A percentile compares a stretch with the other conserved stretches of the same genome.
These are phyloP conservation scores for Linnemannia hyalina DNA, from an alignment of 192 early-diverging fungal species.

Conservation along the genomic window DNA sequence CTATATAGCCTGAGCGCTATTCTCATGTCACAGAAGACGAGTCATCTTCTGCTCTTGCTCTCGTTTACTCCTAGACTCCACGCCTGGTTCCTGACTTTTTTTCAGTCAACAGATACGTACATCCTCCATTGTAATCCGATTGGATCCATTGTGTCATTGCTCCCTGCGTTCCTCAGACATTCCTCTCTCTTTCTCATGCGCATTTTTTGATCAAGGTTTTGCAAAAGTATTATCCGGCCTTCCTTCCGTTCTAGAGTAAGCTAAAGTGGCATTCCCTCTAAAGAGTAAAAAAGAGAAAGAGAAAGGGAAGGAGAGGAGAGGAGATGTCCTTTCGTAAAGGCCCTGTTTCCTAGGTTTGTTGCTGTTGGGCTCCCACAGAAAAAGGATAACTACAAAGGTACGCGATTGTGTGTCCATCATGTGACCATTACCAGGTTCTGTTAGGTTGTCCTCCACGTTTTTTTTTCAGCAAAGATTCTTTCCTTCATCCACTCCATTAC, in stretches of 20 bases:
- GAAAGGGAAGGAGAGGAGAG: too few species aligned
- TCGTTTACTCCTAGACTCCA: not conserved
- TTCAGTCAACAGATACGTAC: not conserved
- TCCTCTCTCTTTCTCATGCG: not conserved
- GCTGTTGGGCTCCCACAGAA: not conserved
- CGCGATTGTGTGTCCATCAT: too few species aligned
- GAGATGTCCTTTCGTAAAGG: too few species aligned
- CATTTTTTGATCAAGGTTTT: not conserved
- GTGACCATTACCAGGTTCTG: too few species aligned
- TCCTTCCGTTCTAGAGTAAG: not conserved
- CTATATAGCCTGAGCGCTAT: not conserved
- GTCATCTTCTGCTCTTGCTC: not conserved
- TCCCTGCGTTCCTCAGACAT: not conserved
- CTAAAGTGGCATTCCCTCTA: not conserved
- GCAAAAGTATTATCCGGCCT: not conserved
- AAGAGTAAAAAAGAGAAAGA: not conserved
- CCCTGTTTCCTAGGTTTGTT: not conserved
- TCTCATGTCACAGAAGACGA: not conserved
- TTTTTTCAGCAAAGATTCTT: too few species aligned
- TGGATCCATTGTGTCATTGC: not conserved
- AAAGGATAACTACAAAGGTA: too few species aligned
- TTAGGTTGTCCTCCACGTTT: too few species aligned
- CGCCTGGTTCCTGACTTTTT: not conserved
- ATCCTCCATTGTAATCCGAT: not conserved
- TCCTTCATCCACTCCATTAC: too few species aligned